Conservation (phyloP, 2,329 filamentous ascomycete species). For the Anthostomella pinea region DNA sequence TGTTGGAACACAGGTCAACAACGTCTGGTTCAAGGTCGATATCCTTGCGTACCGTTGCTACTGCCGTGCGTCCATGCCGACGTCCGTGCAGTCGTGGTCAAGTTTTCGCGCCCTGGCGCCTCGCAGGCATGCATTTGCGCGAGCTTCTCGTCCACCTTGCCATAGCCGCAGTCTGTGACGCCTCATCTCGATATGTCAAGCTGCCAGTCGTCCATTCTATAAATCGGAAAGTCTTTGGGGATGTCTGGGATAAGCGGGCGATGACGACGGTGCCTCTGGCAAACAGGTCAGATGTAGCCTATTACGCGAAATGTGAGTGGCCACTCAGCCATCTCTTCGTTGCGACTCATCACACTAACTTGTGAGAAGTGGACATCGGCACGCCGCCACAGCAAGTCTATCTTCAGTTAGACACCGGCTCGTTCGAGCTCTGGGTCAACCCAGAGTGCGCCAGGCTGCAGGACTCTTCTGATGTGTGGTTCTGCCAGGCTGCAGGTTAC, state of each 20-base stretch:
- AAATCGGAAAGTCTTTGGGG: conserved; percentile 37
- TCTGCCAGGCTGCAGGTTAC: conserved; percentile 45
- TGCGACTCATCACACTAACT: conserved; percentile 15
- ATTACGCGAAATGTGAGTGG: conserved; percentile 46
- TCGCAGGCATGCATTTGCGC: conserved; percentile 9
- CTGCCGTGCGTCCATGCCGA: neutral
- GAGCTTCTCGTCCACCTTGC: conserved; percentile 19
- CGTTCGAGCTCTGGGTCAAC: conserved; percentile 63
- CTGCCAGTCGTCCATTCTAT: conserved; percentile 43
- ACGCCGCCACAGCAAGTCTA: conserved; percentile 52
- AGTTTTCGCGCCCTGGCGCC: neutral
- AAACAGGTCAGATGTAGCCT: conserved; percentile 52
- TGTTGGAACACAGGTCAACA: no score
- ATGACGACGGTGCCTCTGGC: conserved; percentile 43
- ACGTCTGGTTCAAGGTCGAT: conserved; percentile 8
- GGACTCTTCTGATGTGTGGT: conserved; percentile 36
- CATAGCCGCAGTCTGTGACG: conserved; percentile 20
- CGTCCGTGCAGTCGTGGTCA: no score
- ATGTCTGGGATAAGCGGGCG: conserved; percentile 36
- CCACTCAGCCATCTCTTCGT: neutral
- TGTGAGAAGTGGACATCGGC: conserved; percentile 45
- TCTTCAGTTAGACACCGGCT: conserved; percentile 58
- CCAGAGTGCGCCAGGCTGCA: conserved; percentile 50
- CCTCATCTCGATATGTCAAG: conserved; percentile 34
- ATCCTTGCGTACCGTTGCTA: no score